Base-by-base conservation (phyloP, 2,329 filamentous ascomycete species). In the Aspergillus persii region DNA sequence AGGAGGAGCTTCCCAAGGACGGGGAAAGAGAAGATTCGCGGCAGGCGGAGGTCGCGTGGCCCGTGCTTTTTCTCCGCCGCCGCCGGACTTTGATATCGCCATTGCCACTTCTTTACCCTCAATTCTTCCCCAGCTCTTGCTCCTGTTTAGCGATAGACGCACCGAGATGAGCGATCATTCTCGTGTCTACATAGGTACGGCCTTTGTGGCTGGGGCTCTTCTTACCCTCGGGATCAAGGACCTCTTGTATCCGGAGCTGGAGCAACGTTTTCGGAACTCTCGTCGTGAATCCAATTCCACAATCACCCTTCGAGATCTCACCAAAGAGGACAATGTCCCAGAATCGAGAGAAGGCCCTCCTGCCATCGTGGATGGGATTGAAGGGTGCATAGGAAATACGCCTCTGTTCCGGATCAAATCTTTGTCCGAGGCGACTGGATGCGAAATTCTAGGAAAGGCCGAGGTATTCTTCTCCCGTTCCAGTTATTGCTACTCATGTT, bases 321-420 rank as follows among this genome's bases (percentile, higher is more conserved):
- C 51, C 44, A 49, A 56, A 52, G 41, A 41, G 12, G 61, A 68
- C 36, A 47, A 65, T 6, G 48, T 71, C 8, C 57, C 60, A 50
- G 68, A 4, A 7, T 15, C 69, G 8, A 68, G 70, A 49, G 53
- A 69, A 51, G 73, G 75, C 1, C 76, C 76, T 30, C 76, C 76
- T 11, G 66, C 70, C 29, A 86, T 94, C 57, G 85, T 86, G 12
- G 85, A 91, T 57, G 95, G 95, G 18, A 90, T 99, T 61, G 92
- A 96, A 75, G 91, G 89, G 50, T 91, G 90, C 71, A 98, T 99
- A 71, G 95, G 95, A 58, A 90, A 96, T 76, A 99, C 95, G 12
- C 94, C 93, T 1, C 83, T 99, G 29, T 85, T 99, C 68, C 86
- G 86, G 63, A 92, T 99, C 72, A 89, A 87, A 66, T 93, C 90